A percentile compares a stretch with the other conserved stretches of the same genome.
Conservation (phyloP, 441 rosid species). For the Adansonia rubrostipa region DNA sequence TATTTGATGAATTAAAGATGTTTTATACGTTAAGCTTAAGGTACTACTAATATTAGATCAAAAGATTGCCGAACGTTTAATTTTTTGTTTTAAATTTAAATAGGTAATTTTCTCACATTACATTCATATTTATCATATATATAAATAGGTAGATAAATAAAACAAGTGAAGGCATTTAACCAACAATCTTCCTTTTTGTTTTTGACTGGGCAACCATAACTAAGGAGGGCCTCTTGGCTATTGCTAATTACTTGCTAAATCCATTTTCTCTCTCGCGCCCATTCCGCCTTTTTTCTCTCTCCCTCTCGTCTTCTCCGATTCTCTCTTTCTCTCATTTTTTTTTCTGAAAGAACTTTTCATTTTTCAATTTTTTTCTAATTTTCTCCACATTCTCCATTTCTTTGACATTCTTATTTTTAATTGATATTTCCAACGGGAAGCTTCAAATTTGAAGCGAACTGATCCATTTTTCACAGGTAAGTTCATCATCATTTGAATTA, state of each 20-base stretch:
- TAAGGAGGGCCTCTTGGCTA: constrained; percentile 16
- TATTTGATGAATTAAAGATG: too few relatives aligned
- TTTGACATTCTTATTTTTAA: background rate
- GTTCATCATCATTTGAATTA: constrained; percentile 12
- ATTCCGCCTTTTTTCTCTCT: constrained; percentile 38
- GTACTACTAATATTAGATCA: too few relatives aligned
- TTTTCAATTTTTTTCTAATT: background rate
- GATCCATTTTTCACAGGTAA: constrained; percentile 34
- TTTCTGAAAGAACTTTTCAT: background rate
- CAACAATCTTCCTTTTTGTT: constrained; percentile 11
- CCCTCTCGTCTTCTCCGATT: constrained; percentile 38
- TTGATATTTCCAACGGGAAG: background rate
- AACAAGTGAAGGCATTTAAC: background rate
- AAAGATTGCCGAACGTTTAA: too few relatives aligned
- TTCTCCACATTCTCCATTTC: background rate
- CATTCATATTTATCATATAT: too few relatives aligned
- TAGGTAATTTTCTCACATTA: too few relatives aligned
- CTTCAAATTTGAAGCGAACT: constrained; percentile 16
- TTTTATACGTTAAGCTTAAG: too few relatives aligned
- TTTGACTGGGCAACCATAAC: constrained; percentile 46
- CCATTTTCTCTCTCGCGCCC: constrained; percentile 49
- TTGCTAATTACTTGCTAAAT: constrained; percentile 33
- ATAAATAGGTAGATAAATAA: too few relatives aligned
- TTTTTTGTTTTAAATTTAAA: too few relatives aligned
- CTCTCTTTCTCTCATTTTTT: constrained; percentile 18